A percentile compares a stretch with the other conserved stretches of the same genome.
Evolutionary conservation across 306 rosid species (phyloP).

Genomic region (Acacia crassicarpa): DNA sequence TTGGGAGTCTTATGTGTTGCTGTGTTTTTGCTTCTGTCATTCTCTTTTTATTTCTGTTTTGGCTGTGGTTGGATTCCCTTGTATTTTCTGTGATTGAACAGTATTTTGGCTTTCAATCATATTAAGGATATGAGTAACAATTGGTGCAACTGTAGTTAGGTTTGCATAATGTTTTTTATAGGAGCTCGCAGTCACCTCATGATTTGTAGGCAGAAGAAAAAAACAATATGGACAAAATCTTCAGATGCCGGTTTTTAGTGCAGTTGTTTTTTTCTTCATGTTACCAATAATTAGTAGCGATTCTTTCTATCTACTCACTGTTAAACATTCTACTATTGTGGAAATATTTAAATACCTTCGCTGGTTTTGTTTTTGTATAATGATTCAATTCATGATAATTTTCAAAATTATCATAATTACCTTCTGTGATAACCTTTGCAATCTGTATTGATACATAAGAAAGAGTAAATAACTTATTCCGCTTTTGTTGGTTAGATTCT

Average conservation of each 20-base stretch:
- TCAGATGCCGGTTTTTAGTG: no score
- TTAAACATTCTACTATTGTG: not conserved
- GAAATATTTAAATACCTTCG: not conserved
- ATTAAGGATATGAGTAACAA: no score
- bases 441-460: not conserved
- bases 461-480: not conserved
- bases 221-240: no score
- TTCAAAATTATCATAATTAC: not conserved
- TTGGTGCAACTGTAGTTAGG: no score
- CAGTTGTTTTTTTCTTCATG: not conserved
- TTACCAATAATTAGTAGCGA: not conserved
- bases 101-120: no score
- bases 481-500: not conserved
- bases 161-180: no score
- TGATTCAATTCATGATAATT: not conserved
- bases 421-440: not conserved
- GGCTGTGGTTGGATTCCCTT: not conserved
- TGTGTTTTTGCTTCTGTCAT: not conserved
- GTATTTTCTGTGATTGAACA: no score
- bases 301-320: not conserved
- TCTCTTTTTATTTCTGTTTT: not conserved
- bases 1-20: not conserved
- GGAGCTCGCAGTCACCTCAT: no score
- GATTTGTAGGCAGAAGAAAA: no score
- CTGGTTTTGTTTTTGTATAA: not conserved